Evolutionary conservation across 2,329 filamentous ascomycete species (phyloP), one percentile per base, ranked within the genome.

Genomic region (Pyrenochaeta sp.): DNA sequence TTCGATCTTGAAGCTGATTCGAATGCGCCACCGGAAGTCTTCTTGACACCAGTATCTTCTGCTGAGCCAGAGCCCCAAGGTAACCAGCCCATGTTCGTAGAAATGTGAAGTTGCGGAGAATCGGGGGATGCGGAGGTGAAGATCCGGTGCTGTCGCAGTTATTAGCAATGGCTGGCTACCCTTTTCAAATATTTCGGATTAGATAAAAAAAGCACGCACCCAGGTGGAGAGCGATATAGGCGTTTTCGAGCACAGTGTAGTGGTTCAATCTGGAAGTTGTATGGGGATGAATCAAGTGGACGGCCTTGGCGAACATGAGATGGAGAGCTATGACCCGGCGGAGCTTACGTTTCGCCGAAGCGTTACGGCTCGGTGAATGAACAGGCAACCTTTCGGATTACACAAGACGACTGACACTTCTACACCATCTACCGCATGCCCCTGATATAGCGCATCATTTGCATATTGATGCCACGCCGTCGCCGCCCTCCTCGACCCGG

Each of bases 1-100:
- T 93, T 91, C 63, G 85, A 87, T 64, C 94, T 90, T 74, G 92
- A 91, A n/a, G 95, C 95, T 5, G 93, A 92, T 71, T 93, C 86
- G 68, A 84, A 88, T 62, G 87, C 77, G 43, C 76, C 87, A 72
- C 68, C 83, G 72, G 72, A 79, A 74, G 63, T 84, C 73, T 62
- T 82, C 72, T 68, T 82, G 64, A 74, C 69, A 15, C 73, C 74
- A 19, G 64, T 62, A 25, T 68, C 66, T 10, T 72, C 72, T 7
- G 68, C 59, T 37, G 82, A 80, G 62, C 75, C 76, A 24, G 81
- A 81, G 65, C 76, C 77, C 61, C 80, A 79, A 61, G 84, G 80
- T 64, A 81, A 72, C 78, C 85, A 84, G 67, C 79, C 84, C 86
- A 88, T 88, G 67, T 68, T 73, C 56, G 59, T 42, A 71, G 13